A percentile compares a stretch with the other conserved stretches of the same genome.
Conservation (phyloP, 192 early-diverging fungal species). For the Entophlyctis luteolus region DNA sequence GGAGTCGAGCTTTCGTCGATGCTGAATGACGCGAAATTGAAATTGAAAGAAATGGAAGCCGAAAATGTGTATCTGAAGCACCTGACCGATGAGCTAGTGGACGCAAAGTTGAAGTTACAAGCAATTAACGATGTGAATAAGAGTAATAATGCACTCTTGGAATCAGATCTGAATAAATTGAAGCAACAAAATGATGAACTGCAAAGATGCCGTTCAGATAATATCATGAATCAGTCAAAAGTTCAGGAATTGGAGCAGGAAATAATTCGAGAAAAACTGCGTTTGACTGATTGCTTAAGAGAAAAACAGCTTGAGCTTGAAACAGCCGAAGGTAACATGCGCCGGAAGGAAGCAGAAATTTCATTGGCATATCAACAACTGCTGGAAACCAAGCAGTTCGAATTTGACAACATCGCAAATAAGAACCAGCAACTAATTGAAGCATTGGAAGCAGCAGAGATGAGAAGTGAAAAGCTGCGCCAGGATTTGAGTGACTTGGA, state of each 20-base stretch:
- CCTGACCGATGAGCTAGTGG: constrained; percentile 19
- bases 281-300: not conserved
- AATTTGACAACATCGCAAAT: not conserved
- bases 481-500: constrained; percentile 9
- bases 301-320: not conserved
- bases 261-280: not conserved
- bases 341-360: constrained; percentile 3
- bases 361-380: not conserved
- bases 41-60: constrained; percentile 22
- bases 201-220: not conserved
- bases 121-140: constrained; percentile 19
- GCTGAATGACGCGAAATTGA: not conserved
- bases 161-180: not conserved
- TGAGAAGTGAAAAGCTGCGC: not conserved
- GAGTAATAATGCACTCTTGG: not conserved
- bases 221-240: not conserved
- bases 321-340: not conserved
- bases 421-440: not conserved
- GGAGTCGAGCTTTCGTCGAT: not conserved
- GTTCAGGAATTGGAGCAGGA: not conserved
- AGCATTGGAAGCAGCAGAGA: not conserved
- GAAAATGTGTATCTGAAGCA: constrained; percentile 24
- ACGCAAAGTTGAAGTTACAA: constrained; percentile 31
- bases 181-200: not conserved
- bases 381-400: not conserved